Base-by-base conservation (phyloP, 306 rosid species). In the Astragalus membranaceus region DNA sequence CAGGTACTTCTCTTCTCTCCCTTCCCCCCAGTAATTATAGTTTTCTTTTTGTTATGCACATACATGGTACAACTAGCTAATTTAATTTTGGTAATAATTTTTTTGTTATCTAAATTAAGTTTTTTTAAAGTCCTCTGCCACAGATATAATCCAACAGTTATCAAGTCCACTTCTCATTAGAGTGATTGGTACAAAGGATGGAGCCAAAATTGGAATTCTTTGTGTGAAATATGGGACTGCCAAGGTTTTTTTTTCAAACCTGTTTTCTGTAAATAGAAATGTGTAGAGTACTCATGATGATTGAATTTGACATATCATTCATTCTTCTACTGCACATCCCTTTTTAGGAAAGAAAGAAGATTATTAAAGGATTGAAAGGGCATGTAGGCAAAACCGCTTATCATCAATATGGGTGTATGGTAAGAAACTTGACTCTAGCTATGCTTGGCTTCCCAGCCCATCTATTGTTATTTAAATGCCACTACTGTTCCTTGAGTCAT, bases 171-270 rank as follows among this genome's bases (percentile, higher is more conserved):
- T 94, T 26, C 92, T 94, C 74, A 83, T 91, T 76, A 70, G 95
- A 82, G 59, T 94, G 85, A 91, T 94, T 74, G 88, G 90, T 64
- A 87, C 96, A 0, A 90, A 8, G 80, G 99, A 94, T 80, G 99
- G 99, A 51, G 87, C 96, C 44, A 91, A 85, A 83, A 72, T 88
- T 69, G 99, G 95, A 51, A 74, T 82, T 77, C 84, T 91, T 7
- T 94, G 96, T 81, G 83, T 89, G 82, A 94, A 87, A 82, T 88
- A 87, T 82, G 99, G 99, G 75, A 85, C 81, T 80, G 89, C 99
- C 49, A 94, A 91, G 97, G 99, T 94, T 62, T 73, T 43, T n/a
- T 43, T 35, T 60, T 29, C 53, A 69, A 54, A 48, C 37, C 17
- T 71, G 50, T 64, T 56, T 70, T 58, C 30, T 52, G 42, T 54